Base-by-base conservation (phyloP, 305 asterid genomes). In the Solanum hybrid region DNA sequence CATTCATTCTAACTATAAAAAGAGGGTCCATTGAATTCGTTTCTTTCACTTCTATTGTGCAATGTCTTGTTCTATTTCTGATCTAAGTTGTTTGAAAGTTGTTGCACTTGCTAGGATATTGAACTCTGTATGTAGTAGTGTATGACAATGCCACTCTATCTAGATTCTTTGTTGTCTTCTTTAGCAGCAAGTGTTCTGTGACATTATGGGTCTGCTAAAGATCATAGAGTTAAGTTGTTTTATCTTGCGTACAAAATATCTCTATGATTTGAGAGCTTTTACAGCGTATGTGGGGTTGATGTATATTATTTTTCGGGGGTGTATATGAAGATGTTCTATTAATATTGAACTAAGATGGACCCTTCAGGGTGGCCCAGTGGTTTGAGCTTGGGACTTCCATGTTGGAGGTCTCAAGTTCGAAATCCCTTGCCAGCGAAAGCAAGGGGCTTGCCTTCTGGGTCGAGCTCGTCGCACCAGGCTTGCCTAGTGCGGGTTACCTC, bases 31-130 rank as follows among this genome's bases (percentile, higher is more conserved):
- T 51, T 88, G 76, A 5, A 29, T 64, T 87, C 42, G 71, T 90
- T 82, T 91, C 91, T 37, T 79, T 66, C 42, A 56, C 34, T 81
- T 78, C 40, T 88, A 31, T 40, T 88, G 36, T 88, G 86, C 45
- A 45, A 45, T 3, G 35, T 42, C 14, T 75, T 75, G 85, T 75
- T 87, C 72, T 69, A 76, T 32, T 87, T 87, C 2, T 42, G 45
- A 19, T 32, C 81, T 75, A 17, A 31, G 42, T 85, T 51, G 87
- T 17, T 51, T 51, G 42, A 84, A 81, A 29, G 35, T 84, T 85
- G 31, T 31, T 56, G 87, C 87, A 56, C 76, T 56, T 31, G 42
- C 45, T 85, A 31, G 87, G 45, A 31, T 85, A 22, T 84, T 32
- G 29, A 85, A 56, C 73, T 32, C 19, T n/a, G 27, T 11, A 32